These are phyloP conservation scores for Kodamaea arcana DNA, from an alignment of 1,139 yeast genomes.

Conservation along the genomic window DNA sequence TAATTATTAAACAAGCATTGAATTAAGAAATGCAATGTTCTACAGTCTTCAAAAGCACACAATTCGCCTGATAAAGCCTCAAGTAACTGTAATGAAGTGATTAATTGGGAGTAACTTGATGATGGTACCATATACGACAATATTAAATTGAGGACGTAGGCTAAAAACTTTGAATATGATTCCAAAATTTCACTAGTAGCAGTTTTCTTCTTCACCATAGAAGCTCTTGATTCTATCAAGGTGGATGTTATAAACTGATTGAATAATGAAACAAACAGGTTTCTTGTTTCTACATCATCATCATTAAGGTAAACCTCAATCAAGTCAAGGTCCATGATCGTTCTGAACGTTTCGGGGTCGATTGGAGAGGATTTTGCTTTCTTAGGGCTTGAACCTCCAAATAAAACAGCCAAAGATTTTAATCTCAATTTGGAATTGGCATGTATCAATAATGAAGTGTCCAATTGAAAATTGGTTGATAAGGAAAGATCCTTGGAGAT, in stretches of 20 bases:
- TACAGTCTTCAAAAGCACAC: constrained; percentile 31
- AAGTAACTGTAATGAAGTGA: constrained; percentile 50
- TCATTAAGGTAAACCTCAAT: constrained; percentile 56
- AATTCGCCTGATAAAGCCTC: constrained; percentile 28
- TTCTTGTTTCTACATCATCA: constrained; percentile 62
- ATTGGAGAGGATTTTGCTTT: constrained; percentile 49
- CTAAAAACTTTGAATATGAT: constrained; percentile 29
- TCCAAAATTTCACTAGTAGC: background rate
- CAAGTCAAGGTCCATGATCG: constrained; percentile 31
- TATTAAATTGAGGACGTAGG: constrained; percentile 39
- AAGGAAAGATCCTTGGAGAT: constrained; percentile 42
- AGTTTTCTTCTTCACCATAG: constrained; percentile 25
- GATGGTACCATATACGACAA: constrained; percentile 54
- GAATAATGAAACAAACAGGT: constrained; percentile 56
- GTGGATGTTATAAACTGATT: constrained; percentile 55
- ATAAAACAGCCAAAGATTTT: constrained; percentile 55
- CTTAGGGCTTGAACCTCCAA: constrained; percentile 48
- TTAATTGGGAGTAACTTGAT: constrained; percentile 60
- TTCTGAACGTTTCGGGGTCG: constrained; percentile 36
- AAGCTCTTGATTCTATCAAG: constrained; percentile 61
- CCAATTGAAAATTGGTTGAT: constrained; percentile 48
- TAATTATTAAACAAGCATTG: constrained; percentile 66
- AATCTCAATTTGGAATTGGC: constrained; percentile 46
- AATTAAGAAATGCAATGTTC: constrained; percentile 44
- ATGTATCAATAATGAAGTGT: constrained; percentile 42